Conservation (phyloP, 352 stramenopile genomes). For the Pythium volutum region DNA sequence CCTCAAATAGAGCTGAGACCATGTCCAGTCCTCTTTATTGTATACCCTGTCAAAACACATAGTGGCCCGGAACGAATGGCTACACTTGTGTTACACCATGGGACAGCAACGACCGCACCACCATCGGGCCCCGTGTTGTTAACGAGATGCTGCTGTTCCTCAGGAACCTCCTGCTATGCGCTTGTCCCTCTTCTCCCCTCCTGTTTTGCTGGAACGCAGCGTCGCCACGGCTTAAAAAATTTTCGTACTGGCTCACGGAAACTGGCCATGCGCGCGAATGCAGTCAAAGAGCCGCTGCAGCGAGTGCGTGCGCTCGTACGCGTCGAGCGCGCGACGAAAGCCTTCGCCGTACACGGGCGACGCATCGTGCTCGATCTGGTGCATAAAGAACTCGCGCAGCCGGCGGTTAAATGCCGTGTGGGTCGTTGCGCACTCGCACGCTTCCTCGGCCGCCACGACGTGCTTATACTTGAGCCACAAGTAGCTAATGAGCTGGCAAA, state of each 20-base stretch:
- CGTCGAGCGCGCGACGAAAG: constrained; percentile 55
- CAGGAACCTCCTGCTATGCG: too few species aligned
- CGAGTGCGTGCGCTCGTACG: constrained; percentile 64
- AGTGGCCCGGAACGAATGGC: constrained; percentile 12
- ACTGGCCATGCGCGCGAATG: constrained; percentile 41
- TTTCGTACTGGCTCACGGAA: constrained; percentile 30
- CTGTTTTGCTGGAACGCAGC: not conserved
- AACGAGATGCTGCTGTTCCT: not conserved
- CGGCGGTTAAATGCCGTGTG: constrained; percentile 31
- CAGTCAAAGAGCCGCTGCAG: constrained; percentile 64
- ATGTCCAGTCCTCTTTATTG: constrained; percentile 6
- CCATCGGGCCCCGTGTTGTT: not conserved
- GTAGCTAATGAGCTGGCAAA: constrained; percentile 78
- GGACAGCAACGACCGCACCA: not conserved
- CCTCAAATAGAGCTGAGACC: not conserved
- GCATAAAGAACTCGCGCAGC: constrained; percentile 64
- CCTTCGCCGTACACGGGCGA: constrained; percentile 66
- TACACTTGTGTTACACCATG: constrained; percentile 19
- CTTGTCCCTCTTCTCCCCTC: not conserved
- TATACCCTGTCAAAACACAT: constrained; percentile 9
- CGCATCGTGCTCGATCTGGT: constrained; percentile 56
- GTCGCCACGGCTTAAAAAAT: not conserved
- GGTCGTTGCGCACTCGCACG: constrained; percentile 6
- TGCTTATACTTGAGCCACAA: constrained; percentile 75
- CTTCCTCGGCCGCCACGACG: constrained; percentile 40